Conservation (phyloP, 495 filamentous ascomycete species). For the Trichoderma reesei region DNA sequence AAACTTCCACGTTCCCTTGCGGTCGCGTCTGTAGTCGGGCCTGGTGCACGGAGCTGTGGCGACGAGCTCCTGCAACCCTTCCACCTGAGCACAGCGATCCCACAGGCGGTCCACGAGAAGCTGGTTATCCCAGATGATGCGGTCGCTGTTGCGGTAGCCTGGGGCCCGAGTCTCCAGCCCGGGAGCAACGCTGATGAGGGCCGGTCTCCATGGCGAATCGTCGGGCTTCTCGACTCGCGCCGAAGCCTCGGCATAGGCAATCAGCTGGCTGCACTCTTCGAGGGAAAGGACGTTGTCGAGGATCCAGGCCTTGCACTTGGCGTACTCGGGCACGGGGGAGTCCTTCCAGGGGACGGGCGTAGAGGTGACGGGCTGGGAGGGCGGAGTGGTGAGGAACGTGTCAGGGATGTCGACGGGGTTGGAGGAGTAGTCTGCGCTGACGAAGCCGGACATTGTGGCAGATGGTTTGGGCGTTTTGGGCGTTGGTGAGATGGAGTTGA, state of each 20-base stretch:
- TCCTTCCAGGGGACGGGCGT: neutral
- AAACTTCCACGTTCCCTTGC: conserved; percentile 36
- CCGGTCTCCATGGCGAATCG: conserved; percentile 44
- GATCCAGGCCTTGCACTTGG: conserved; percentile 46
- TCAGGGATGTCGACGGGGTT: neutral
- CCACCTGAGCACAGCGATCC: conserved; percentile 32
- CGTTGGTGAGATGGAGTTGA: neutral
- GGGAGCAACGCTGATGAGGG: conserved; percentile 59
- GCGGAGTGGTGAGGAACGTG: neutral
- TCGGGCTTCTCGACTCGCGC: conserved; percentile 12
- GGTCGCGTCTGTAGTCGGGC: conserved; percentile 8
- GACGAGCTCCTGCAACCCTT: conserved; percentile 23
- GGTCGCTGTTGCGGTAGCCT: conserved; percentile 56
- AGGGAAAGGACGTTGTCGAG: conserved; percentile 55
- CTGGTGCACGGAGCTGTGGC: conserved; percentile 12
- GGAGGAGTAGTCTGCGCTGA: neutral
- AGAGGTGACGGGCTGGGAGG: neutral
- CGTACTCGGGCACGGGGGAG: conserved; percentile 40
- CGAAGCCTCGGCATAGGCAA: conserved; percentile 47
- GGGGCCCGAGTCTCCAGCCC: conserved; percentile 47
- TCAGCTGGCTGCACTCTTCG: conserved; percentile 48
- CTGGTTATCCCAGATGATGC: conserved; percentile 62
- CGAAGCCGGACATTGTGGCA: neutral
- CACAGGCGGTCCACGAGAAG: conserved; percentile 54
- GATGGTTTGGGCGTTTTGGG: neutral